These are phyloP conservation scores for Diplodia seriata DNA, from an alignment of 2,329 filamentous ascomycete species.

Conservation along the genomic window DNA sequence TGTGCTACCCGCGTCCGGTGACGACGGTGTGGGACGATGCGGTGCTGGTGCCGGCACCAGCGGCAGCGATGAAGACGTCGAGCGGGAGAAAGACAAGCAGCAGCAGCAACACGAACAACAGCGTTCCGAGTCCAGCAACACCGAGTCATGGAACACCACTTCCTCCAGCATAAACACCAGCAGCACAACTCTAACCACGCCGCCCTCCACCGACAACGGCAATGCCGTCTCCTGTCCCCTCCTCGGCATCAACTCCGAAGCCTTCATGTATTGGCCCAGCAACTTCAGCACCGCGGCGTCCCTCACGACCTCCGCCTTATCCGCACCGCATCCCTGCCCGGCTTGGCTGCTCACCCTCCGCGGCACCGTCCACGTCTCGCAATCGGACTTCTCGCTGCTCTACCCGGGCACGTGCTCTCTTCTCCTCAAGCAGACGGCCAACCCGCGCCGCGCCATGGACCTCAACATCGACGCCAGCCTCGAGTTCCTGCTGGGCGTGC, in stretches of 20 bases:
- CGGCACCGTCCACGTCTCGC: slow-evolving; percentile 70
- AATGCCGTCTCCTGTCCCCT: slow-evolving; percentile 59
- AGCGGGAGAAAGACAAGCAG: slow-evolving; percentile 11
- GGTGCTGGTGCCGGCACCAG: neutral
- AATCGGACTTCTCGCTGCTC: slow-evolving; percentile 70
- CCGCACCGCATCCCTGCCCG: slow-evolving; percentile 45
- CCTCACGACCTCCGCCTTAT: slow-evolving; percentile 62
- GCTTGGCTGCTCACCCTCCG: slow-evolving; percentile 57
- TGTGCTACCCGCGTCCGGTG: slow-evolving; percentile 7
- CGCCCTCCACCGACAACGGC: slow-evolving; percentile 34
- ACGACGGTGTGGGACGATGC: neutral
- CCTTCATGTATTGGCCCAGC: slow-evolving; percentile 72
- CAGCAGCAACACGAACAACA: neutral
- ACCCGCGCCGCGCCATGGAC: slow-evolving; percentile 67
- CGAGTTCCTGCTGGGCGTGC: slow-evolving; percentile 65
- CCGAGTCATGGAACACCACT: neutral
- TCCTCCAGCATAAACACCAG: neutral
- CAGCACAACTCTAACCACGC: neutral
- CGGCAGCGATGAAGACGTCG: slow-evolving; percentile 35
- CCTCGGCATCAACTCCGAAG: slow-evolving; percentile 70
- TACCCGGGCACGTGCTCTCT: slow-evolving; percentile 66
- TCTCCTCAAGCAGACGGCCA: slow-evolving; percentile 68
- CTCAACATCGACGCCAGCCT: slow-evolving; percentile 68
- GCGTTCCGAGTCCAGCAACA: neutral
- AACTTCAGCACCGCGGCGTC: slow-evolving; percentile 66